These are phyloP conservation scores for Graphilbum sp. DNA, from an alignment of 2,329 filamentous ascomycete species.

Conservation along the genomic window DNA sequence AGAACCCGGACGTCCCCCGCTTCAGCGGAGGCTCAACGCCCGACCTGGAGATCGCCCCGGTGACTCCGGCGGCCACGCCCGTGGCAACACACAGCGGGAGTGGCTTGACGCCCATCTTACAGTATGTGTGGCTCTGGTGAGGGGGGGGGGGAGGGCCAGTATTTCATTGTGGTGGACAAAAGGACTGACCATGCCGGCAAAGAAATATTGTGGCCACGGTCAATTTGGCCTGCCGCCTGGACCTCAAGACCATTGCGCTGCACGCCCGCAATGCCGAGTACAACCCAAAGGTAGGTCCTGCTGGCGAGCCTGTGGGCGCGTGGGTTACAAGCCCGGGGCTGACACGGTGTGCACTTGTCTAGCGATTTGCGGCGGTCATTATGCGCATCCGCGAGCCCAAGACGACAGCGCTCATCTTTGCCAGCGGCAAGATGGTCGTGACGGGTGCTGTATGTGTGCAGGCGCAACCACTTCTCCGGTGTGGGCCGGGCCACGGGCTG, in stretches of 20 bases:
- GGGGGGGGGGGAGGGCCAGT: too few relatives aligned
- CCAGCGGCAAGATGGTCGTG: slow-evolving; percentile 98
- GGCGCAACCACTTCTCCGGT: too few relatives aligned
- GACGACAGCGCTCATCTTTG: slow-evolving; percentile 95
- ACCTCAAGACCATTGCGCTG: slow-evolving; percentile 96
- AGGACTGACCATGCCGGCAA: too few relatives aligned
- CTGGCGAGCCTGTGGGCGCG: too few relatives aligned
- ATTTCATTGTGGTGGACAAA: too few relatives aligned
- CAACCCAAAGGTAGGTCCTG: slow-evolving; percentile 78
- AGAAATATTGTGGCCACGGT: slow-evolving; percentile 99
- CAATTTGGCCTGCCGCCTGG: slow-evolving; percentile 91
- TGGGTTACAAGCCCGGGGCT: too few relatives aligned
- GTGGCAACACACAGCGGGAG: slow-evolving; percentile 67
- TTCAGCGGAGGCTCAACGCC: too few relatives aligned
- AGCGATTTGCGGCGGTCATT: slow-evolving; percentile 98
- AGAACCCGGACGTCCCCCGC: background rate
- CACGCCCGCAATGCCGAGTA: slow-evolving; percentile 98
- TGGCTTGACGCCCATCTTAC: slow-evolving; percentile 82
- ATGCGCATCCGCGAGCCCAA: slow-evolving; percentile 99
- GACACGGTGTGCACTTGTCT: too few relatives aligned
- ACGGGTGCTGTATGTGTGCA: slow-evolving; percentile 54
- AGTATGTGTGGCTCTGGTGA: slow-evolving; percentile 73
- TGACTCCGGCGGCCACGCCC: slow-evolving; percentile 84
- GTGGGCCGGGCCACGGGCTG: background rate
- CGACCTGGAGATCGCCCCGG: slow-evolving; percentile 77